Base-by-base conservation (phyloP, 306 rosid species). In the Ziziphus jujuba region DNA sequence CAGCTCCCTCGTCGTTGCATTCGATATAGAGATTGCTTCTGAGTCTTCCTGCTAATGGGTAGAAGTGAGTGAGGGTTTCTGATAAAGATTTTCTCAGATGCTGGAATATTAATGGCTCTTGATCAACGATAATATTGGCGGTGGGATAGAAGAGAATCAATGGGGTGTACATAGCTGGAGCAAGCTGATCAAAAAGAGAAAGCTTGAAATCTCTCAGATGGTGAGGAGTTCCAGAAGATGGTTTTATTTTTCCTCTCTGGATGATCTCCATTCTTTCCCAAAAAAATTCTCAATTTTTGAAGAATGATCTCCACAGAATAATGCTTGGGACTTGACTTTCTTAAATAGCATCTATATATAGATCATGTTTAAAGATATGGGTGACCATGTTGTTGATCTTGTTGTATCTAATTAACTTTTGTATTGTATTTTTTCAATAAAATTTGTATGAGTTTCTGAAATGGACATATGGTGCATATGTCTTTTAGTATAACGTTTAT, bases 181-280 rank as follows among this genome's bases (percentile, higher is more conserved):
- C 6, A 8, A 63, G 21, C 56, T 73, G 83, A 54, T 79, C 69
- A 12, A 79, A 35, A 11, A 58, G 3, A 24, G 79, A 73, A 49
- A 73, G 36, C 9, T 63, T 21, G 28, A 34, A 19, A 47, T 4
- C 68, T 22, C 1, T 50, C 0, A 56, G 75, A 20, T 75, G 36
- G 3, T 51, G 20, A 28, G 84, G 78, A 15, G 69, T 66, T 14
- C 81, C 78, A 17, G 84, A 70, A 8, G 73, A 59, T 13, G 80
- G 80, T 43, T 63, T 75, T 23, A 70, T 48, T 48, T 2, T 61
- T 21, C 68, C 69, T 53, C 28, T 61, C 22, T 21, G 35, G 4
- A 66, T 13, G 45, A 70, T 40, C 31, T 69, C 62, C 14, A 74
- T 61, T 9, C 17, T 59, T 28, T 11, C 59, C 60, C 19, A 9